Evolutionary conservation across 352 stramenopile species (phyloP).

Genomic region (Pythium graminicola): DNA sequence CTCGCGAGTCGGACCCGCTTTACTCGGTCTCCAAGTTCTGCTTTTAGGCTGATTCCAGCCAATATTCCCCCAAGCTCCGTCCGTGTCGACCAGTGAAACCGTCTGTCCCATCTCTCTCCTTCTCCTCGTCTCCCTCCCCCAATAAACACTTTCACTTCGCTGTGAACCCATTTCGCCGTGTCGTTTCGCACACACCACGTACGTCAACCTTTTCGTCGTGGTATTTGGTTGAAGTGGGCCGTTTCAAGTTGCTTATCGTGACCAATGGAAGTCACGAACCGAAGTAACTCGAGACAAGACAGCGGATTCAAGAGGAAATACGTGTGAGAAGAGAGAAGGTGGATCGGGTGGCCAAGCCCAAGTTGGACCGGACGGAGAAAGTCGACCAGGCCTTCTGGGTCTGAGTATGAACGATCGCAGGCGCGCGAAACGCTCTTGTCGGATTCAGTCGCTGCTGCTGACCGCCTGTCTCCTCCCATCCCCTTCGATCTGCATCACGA

Average conservation of each 20-base stretch:
- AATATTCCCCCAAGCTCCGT: neutral
- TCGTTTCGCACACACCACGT: neutral
- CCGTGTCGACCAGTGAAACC: constrained; percentile 3
- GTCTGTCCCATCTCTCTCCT: neutral
- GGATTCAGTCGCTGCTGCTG: neutral
- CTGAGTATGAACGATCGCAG: constrained; percentile 14
- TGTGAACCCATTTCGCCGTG: neutral
- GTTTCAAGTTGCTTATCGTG: constrained; percentile 14
- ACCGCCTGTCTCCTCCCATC: neutral
- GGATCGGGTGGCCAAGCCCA: no score
- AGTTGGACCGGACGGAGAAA: neutral
- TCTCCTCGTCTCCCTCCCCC: neutral
- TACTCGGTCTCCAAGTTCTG: constrained; percentile 20
- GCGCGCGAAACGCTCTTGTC: neutral
- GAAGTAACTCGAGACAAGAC: neutral
- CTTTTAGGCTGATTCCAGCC: constrained; percentile 11
- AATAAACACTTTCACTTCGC: constrained; percentile 1
- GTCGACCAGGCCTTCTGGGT: constrained; percentile 1
- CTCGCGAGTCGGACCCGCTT: constrained; percentile 17
- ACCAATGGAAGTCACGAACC: constrained; percentile 20
- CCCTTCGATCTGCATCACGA: neutral
- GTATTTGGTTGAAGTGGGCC: constrained; percentile 6
- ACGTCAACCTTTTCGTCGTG: neutral
- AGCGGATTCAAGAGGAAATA: no score
- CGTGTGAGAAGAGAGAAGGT: neutral